A percentile compares a stretch with the other conserved stretches of the same genome.
phyloP scores from a whole-genome alignment of 1,139 yeast species.

The Candida tunisiensis region DNA sequence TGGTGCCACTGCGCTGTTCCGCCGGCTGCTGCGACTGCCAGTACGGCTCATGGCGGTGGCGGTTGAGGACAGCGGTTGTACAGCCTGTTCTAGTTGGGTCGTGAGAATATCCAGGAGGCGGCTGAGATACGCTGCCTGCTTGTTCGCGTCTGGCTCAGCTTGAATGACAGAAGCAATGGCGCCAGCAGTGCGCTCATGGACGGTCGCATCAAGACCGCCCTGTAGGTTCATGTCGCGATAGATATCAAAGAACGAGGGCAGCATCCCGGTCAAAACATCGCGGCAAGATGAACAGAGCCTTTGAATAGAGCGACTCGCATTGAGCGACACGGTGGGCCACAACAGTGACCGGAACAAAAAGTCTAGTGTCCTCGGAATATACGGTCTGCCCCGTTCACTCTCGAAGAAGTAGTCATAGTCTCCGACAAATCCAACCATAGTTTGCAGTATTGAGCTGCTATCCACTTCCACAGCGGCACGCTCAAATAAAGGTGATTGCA shows the following conservation, averaged over 20 bases:
- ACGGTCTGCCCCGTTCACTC: conserved; percentile 12
- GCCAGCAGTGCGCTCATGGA: conserved; percentile 20
- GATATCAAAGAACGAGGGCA: conserved; percentile 15
- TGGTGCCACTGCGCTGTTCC: too few relatives aligned
- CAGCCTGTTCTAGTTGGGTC: conserved; percentile 3
- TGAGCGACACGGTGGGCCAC: conserved; percentile 11
- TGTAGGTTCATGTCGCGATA: conserved; percentile 12
- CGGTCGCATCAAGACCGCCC: conserved; percentile 8
- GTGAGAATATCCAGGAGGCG: conserved; percentile 11
- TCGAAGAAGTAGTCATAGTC: conserved; percentile 18
- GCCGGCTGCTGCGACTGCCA: too few relatives aligned
- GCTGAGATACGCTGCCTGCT: conserved; percentile 9
- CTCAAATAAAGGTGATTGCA: too few relatives aligned
- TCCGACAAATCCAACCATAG: conserved; percentile 20
- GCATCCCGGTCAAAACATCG: conserved; percentile 10
- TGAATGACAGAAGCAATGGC: conserved; percentile 20
- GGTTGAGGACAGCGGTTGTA: conserved; percentile 1
- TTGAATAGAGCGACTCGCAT: conserved; percentile 21
- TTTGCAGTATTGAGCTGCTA: conserved; percentile 17
- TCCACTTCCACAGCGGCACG: conserved; percentile 13
- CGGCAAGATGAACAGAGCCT: conserved; percentile 21
- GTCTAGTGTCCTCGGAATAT: conserved; percentile 11
- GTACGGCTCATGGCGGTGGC: too few relatives aligned
- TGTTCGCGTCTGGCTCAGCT: conserved; percentile 10
- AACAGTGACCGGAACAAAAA: conserved; percentile 19